Base-by-base conservation (phyloP, 148 eudicot species). In the Simmondsia chinensis region DNA sequence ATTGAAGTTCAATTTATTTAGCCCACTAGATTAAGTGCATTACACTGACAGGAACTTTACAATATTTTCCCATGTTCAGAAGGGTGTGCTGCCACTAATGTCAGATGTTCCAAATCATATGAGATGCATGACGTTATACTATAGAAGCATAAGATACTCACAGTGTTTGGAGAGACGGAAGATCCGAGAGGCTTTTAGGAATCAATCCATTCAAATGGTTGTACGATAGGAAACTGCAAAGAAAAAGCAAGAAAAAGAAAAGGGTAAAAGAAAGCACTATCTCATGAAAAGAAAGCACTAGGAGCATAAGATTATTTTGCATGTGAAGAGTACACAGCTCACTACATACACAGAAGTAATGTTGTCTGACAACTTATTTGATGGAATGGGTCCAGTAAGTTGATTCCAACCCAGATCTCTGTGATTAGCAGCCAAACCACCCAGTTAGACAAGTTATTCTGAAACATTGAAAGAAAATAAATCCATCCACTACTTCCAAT, bases 361-460 rank as follows among this genome's bases (percentile, higher is more conserved):
- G 43, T 33, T 73, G 42, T 53, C 39, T 6, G 94, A 77, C 16
- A 80, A 75, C 52, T 70, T 77, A 62, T 59, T 66, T 47, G 68
- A 21, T 50, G 94, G 79, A 43, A 88, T 80, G 18, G 66, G 39
- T 65, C 91, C 94, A n/a, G 72, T 59, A 29, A 87, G 82, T 27
- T 64, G 68, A 61, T 87, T 87, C 70, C 49, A 57, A 52, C 96
- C 71, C 60, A 84, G 72, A 73, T 88, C 97, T 55, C 97, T 88
- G 70, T 39, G 53, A 56, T 24, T n/a, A n/a, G 39, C 20, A 46
- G 35, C 39, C 24, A 50, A 23, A 46, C 5, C 16, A 48, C 28
- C 17, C 24, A 2, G 20, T 26, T 45, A 45, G 18, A 3, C 10
- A 45, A 9, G 17, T 12, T 20, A 4, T 5, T 13, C 7, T 2